Base-by-base conservation (phyloP, 768 basidiomycete genomes). In the Agaricus subrufescens region DNA sequence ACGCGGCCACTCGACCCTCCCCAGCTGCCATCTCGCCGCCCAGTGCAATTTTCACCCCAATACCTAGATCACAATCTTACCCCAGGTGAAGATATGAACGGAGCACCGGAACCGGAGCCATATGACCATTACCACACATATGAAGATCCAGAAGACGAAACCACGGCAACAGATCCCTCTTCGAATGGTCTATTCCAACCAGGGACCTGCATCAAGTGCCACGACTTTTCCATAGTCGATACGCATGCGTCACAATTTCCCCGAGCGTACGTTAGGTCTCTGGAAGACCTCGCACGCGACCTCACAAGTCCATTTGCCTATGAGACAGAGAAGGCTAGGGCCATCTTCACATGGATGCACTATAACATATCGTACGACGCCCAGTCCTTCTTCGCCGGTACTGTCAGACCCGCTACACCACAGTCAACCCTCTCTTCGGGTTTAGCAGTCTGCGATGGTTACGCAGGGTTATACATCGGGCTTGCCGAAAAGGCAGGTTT, bases 371-470 rank as follows among this genome's bases (percentile, higher is more conserved):
- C 68, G 12, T 79, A 79, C 60, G 77, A 79, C 59, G 60, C 70
- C 27, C 67, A 69, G 25, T 57, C 73, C 12, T 79, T 80, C 64
- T 72, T 79, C 56, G 71, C 75, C 6, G 75, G 75, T 29, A 74
- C 75, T 54, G 44, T 79, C 46, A 62, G 66, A 52, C 52, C 62
- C 39, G 62, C 71, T 1, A 74, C 76, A 2, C 66, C 75, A 15
- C 70, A 73, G 45, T 67, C 70, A 6, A 76, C 73, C 8, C 63
- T 79, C 0, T 61, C 63, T 1, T 73, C 74, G 26, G 79, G 79
- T 3, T 64, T 78, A 4, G 79, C 78, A 31, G 77, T 79, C 9
- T 80, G 79, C 57, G 77, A 77, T 50, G 79, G 79, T 15, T 79
- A 78, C 60, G 74, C 77, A 3, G 76, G 75, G 3, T 61, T 80